Conservation (phyloP, 805 yeast genomes). For the Suhomyces pyralidae region DNA sequence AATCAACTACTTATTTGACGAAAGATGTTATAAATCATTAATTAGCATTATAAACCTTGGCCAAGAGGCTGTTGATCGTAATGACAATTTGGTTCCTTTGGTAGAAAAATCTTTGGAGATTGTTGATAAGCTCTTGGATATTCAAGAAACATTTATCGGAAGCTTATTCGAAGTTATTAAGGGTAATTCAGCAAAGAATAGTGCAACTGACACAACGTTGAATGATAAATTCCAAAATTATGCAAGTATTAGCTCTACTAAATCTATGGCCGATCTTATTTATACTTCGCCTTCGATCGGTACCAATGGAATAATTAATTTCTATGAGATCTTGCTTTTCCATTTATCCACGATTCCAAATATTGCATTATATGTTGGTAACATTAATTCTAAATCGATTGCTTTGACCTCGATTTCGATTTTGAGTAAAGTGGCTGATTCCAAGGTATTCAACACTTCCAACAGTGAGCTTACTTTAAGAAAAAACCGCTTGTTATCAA, state of each 20-base stretch:
- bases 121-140: conserved; percentile 42
- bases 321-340: conserved; percentile 68
- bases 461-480: conserved; percentile 30
- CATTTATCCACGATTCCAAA: conserved; percentile 72
- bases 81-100: conserved; percentile 33
- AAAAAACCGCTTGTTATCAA: conserved; percentile 62
- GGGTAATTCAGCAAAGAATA: conserved; percentile 13
- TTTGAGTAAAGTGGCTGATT: conserved; percentile 47
- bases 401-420: conserved; percentile 55
- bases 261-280: conserved; percentile 25
- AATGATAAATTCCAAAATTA: conserved; percentile 25
- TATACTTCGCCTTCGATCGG: conserved; percentile 46
- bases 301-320: conserved; percentile 59
- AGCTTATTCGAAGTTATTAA: conserved; percentile 51
- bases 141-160: conserved; percentile 61
- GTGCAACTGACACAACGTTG: not conserved
- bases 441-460: conserved; percentile 42
- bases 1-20: conserved; percentile 60
- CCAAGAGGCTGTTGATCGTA: conserved; percentile 50
- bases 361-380: conserved; percentile 70
- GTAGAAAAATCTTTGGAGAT: conserved; percentile 44
- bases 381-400: conserved; percentile 41
- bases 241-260: conserved; percentile 18
- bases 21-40: conserved; percentile 52
- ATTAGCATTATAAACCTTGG: conserved; percentile 60